A percentile compares a stretch with the other conserved stretches of the same genome.
Evolutionary conservation across 805 yeast genomes (phyloP).

Genomic region (Lipomyces sp.): DNA sequence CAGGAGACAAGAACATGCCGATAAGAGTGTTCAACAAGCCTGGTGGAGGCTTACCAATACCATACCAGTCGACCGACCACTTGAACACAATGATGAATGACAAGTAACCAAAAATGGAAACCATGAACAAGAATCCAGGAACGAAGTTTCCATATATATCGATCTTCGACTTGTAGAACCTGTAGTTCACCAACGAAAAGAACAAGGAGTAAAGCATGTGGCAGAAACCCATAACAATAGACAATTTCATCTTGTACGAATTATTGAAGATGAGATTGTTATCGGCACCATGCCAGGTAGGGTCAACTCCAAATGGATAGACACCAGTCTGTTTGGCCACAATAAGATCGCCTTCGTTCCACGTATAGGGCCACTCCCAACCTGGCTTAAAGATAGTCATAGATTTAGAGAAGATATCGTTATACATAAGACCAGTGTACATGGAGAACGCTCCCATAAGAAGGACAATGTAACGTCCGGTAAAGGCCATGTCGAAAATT

Average conservation of each 20-base stretch:
- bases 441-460: constrained; percentile 95
- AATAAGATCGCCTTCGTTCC: constrained; percentile 70
- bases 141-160: constrained; percentile 91
- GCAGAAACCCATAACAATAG: constrained; percentile 88
- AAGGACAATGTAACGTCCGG: constrained; percentile 87
- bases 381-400: constrained; percentile 87
- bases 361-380: constrained; percentile 88
- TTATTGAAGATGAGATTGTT: constrained; percentile 87
- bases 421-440: constrained; percentile 92
- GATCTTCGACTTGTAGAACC: constrained; percentile 67
- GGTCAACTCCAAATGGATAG: constrained; percentile 87
- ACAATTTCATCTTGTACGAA: constrained; percentile 96
- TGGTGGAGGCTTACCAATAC: constrained; percentile 78
- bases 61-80: constrained; percentile 93
- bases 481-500: constrained; percentile 93
- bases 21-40: constrained; percentile 93
- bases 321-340: constrained; percentile 69
- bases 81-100: constrained; percentile 85
- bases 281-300: constrained; percentile 97
- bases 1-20: constrained; percentile 94
- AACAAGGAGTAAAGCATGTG: constrained; percentile 92
- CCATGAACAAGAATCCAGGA: constrained; percentile 95
- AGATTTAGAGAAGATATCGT: constrained; percentile 89
- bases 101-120: constrained; percentile 92
- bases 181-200: constrained; percentile 82